A percentile compares a stretch with the other conserved stretches of the same genome.
These are phyloP conservation scores for Zygosaccharomyces pseudobailii DNA, from an alignment of 1,139 yeast species.

Conservation along the genomic window DNA sequence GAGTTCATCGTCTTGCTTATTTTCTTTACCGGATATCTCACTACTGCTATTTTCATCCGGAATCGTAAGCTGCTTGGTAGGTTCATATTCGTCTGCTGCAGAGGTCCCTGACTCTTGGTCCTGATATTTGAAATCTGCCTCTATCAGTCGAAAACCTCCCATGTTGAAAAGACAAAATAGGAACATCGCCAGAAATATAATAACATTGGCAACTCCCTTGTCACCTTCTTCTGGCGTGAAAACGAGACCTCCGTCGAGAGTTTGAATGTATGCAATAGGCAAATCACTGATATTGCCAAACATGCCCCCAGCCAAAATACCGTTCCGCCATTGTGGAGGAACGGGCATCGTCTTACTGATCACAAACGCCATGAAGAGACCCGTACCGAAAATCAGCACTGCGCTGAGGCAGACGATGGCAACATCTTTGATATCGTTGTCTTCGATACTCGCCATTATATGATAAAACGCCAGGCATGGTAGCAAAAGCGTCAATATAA, in stretches of 20 bases:
- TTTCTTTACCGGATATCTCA: slow-evolving; percentile 3
- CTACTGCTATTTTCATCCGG: slow-evolving; percentile 2
- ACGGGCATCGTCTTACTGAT: slow-evolving; percentile 38
- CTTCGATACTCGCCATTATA: slow-evolving; percentile 65
- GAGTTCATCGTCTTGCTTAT: neutral
- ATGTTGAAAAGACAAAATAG: slow-evolving; percentile 66
- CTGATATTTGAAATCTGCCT: slow-evolving; percentile 53
- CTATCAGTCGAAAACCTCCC: slow-evolving; percentile 70
- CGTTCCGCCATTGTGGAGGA: slow-evolving; percentile 81
- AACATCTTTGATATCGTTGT: slow-evolving; percentile 67
- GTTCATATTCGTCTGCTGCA: slow-evolving; percentile 10
- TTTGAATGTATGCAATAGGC: slow-evolving; percentile 87
- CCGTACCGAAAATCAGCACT: slow-evolving; percentile 31
- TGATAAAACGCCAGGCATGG: slow-evolving; percentile 81
- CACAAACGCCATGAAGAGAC: slow-evolving; percentile 29
- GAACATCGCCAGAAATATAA: slow-evolving; percentile 72
- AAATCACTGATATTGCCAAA: slow-evolving; percentile 76
- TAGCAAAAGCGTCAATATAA: slow-evolving; percentile 63
- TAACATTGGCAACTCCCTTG: slow-evolving; percentile 81
- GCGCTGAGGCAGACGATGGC: slow-evolving; percentile 62
- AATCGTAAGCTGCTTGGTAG: neutral
- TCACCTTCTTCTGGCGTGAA: slow-evolving; percentile 58
- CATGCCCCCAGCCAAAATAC: slow-evolving; percentile 73
- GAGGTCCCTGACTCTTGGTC: slow-evolving; percentile 29
- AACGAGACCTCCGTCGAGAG: slow-evolving; percentile 62